Conservation (phyloP, 148 eudicot species). For the Bassia scoparia region DNA sequence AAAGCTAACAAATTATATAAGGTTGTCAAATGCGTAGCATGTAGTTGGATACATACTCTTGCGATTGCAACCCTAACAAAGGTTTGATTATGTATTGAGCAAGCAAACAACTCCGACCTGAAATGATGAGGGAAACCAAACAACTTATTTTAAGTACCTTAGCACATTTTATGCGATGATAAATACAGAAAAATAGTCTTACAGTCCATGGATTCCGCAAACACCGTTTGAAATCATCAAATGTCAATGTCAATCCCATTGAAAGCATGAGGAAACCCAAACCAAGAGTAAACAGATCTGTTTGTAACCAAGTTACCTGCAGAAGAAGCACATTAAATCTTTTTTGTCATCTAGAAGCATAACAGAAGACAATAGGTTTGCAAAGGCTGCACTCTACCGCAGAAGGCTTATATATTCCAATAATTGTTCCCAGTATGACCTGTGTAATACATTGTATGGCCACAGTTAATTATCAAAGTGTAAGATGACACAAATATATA, state of each 20-base stretch:
- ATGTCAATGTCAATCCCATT: slow-evolving; percentile 94
- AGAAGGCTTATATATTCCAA: slow-evolving; percentile 93
- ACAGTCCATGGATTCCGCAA: slow-evolving; percentile 97
- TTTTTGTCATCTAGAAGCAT: not conserved
- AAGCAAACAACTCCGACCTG: slow-evolving; percentile 95
- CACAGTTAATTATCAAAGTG: slow-evolving; percentile 8
- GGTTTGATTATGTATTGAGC: slow-evolving; percentile 94
- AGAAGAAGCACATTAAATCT: slow-evolving; percentile 14
- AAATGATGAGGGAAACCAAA: slow-evolving; percentile 2
- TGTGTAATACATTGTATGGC: slow-evolving; percentile 26
- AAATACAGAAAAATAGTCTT: slow-evolving; percentile 29
- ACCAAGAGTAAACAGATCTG: slow-evolving; percentile 89
- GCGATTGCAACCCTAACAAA: slow-evolving; percentile 71
- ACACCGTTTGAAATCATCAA: slow-evolving; percentile 93
- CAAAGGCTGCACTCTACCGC: slow-evolving; percentile 64
- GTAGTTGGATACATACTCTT: slow-evolving; percentile 48
- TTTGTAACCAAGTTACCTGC: slow-evolving; percentile 96
- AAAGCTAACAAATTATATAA: not conserved
- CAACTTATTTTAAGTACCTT: not conserved
- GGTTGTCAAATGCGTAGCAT: not conserved
- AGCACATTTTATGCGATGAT: not conserved
- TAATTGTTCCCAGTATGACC: slow-evolving; percentile 78
- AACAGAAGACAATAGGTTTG: not conserved
- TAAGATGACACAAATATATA: slow-evolving; percentile 2
- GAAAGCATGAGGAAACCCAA: slow-evolving; percentile 99